A percentile compares a stretch with the other conserved stretches of the same genome.
phyloP scores from a whole-genome alignment of 768 basidiomycete species.

The Saitozyma podzolica region DNA sequence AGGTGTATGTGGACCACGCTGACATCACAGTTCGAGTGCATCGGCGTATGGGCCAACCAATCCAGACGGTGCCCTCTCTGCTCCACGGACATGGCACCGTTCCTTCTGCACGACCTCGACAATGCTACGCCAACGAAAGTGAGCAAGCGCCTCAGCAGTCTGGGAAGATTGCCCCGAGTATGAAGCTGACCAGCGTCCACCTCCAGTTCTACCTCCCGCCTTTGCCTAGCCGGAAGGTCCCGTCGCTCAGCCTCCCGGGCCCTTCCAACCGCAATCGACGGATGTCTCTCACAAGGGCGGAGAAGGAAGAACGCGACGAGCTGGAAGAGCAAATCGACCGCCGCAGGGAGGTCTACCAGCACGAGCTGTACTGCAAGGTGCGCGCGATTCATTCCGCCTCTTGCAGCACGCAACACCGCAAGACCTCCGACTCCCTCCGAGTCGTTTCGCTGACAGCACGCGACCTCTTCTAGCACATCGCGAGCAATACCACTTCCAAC shows the following conservation, averaged over 20 bases:
- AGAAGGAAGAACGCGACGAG: slow-evolving; percentile 62
- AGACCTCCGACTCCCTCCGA: not conserved
- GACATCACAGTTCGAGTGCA: slow-evolving; percentile 68
- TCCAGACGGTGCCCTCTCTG: slow-evolving; percentile 47
- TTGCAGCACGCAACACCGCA: not conserved
- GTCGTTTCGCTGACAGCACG: slow-evolving; percentile 1
- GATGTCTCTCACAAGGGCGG: slow-evolving; percentile 23
- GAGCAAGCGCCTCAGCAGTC: slow-evolving; percentile 7
- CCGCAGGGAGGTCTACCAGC: slow-evolving; percentile 76
- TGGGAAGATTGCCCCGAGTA: not conserved
- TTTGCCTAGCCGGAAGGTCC: slow-evolving; percentile 44
- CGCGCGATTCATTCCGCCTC: slow-evolving; percentile 28
- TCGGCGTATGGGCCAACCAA: slow-evolving; percentile 71
- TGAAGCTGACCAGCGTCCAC: not conserved
- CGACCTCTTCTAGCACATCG: slow-evolving; percentile 69
- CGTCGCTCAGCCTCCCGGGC: slow-evolving; percentile 24
- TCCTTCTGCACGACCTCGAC: slow-evolving; percentile 47
- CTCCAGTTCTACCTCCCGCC: slow-evolving; percentile 70
- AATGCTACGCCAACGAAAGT: slow-evolving; percentile 41
- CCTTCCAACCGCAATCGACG: slow-evolving; percentile 24
- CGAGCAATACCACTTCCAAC: slow-evolving; percentile 78
- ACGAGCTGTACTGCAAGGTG: slow-evolving; percentile 82
- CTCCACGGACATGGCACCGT: slow-evolving; percentile 45
- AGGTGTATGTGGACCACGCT: not conserved
- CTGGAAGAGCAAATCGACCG: slow-evolving; percentile 72